Evolutionary conservation across 805 yeast genomes (phyloP), one percentile per base, ranked within the genome.

Genomic region (Millerozyma acaciae): DNA sequence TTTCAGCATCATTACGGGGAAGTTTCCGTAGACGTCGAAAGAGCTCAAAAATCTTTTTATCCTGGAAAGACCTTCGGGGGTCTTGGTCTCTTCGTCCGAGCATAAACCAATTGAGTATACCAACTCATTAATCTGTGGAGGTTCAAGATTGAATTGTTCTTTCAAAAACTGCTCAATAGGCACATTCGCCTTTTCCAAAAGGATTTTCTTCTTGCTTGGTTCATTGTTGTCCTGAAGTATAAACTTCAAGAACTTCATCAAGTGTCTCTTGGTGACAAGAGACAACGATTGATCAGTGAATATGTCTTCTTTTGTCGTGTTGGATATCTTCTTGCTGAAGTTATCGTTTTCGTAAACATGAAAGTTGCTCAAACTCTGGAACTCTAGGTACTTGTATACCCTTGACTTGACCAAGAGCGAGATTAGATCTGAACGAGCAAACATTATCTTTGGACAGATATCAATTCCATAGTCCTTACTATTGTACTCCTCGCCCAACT

Each of bases 311-410:
- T 88, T 90, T 18, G 96, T 76, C 22, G 70, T 58, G 40, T 83
- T 83, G 20, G 88, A 73, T 51, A 89, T 75, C 55, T 86, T 86
- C 38, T 60, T 56, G 45, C 84, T 95, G 62, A 93, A 90, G 32
- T 78, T 71, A 57, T 90, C 97, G 53, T 86, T 83, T 58, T 89
- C 96, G 60, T 75, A 93, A n/a, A 95, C 85, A 57, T 93, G 97
- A 65, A 90, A 89, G 43, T 80, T 82, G 28, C 86, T 76, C 43
- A 90, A 64, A 16, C 95, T 80, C 63, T 87, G 94, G 63, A 90
- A 90, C 57, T 93, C 97, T 53, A 93, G 69, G 60, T 90, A 90
- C 54, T 85, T 80, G 55, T 85, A 85, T 14, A 93, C 97, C 42
- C 96, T 75, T 32, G 94, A 80, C 54, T 85, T 83, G 39, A 89